A percentile compares a stretch with the other conserved stretches of the same genome.
Conservation (phyloP, 2,329 filamentous ascomycete genomes). For the Trichophyton benhamiae region DNA sequence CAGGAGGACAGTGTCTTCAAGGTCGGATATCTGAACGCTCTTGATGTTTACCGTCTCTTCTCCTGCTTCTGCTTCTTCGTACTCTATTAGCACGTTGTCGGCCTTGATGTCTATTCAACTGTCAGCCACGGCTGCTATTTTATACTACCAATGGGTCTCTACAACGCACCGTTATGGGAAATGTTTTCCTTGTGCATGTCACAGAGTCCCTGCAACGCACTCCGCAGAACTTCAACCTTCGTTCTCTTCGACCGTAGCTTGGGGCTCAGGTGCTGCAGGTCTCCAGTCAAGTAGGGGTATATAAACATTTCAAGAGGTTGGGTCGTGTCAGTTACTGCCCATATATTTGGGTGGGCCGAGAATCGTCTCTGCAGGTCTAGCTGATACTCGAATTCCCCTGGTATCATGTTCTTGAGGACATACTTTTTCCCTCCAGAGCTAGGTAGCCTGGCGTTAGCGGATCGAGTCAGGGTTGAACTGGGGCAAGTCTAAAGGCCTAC, state of each 20-base stretch:
- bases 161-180: conserved; percentile 22
- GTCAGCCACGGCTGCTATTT: conserved; percentile 5
- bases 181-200: conserved; percentile 25
- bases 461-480: background rate
- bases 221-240: conserved; percentile 13
- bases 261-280: conserved; percentile 15
- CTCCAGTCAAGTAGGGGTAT: conserved; percentile 14
- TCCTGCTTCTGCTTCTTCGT: conserved; percentile 14
- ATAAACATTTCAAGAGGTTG: conserved; percentile 14
- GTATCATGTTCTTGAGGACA: conserved; percentile 19
- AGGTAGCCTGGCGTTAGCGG: conserved; percentile 1
- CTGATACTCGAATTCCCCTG: conserved; percentile 23
- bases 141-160: background rate
- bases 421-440: conserved; percentile 10
- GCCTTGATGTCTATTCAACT: conserved; percentile 23
- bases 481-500: background rate
- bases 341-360: conserved; percentile 18
- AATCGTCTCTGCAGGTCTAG: conserved; percentile 18
- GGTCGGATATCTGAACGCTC: conserved; percentile 21
- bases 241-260: conserved; percentile 9
- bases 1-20: conserved; percentile 22
- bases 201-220: conserved; percentile 19
- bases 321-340: conserved; percentile 19
- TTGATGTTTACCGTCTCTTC: conserved; percentile 13
- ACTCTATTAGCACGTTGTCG: conserved; percentile 26